phyloP scores from a whole-genome alignment of 495 filamentous ascomycete species.

The Venustampulla echinocandica region DNA sequence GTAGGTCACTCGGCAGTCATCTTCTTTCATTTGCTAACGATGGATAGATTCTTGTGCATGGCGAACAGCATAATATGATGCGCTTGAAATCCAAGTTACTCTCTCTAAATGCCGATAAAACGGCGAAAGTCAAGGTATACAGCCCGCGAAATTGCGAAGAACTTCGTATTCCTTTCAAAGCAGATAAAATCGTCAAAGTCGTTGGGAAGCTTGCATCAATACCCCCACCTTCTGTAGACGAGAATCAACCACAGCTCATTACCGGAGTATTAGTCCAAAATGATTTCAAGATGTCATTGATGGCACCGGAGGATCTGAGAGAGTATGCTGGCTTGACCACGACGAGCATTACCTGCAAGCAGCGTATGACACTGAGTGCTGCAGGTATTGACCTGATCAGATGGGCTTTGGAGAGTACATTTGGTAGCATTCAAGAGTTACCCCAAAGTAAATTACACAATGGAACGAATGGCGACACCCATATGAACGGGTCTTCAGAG shows the following conservation, averaged over 20 bases:
- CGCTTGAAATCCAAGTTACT: conserved; percentile 87
- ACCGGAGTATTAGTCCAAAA: conserved; percentile 91
- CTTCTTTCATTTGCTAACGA: neutral
- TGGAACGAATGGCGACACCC: conserved; percentile 35
- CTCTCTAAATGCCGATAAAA: conserved; percentile 76
- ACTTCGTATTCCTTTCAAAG: conserved; percentile 86
- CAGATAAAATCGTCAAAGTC: conserved; percentile 94
- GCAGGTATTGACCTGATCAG: conserved; percentile 85
- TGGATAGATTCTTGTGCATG: conserved; percentile 80
- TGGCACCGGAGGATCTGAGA: conserved; percentile 90
- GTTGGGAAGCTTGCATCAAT: conserved; percentile 87
- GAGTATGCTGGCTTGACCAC: conserved; percentile 95
- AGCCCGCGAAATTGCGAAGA: conserved; percentile 92
- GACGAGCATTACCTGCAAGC: conserved; percentile 84
- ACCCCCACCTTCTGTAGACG: conserved; percentile 49
- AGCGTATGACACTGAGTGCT: conserved; percentile 73
- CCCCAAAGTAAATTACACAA: conserved; percentile 35
- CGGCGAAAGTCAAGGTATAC: conserved; percentile 76
- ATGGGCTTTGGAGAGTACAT: conserved; percentile 91
- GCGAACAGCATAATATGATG: conserved; percentile 97
- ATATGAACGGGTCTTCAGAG: conserved; percentile 40
- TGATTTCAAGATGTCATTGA: conserved; percentile 90
- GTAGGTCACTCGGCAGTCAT: conserved; percentile 42
- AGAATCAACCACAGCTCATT: conserved; percentile 46
- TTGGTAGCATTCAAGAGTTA: conserved; percentile 73